Conservation (phyloP, 2,329 filamentous ascomycete species). For the Botrytis aclada region DNA sequence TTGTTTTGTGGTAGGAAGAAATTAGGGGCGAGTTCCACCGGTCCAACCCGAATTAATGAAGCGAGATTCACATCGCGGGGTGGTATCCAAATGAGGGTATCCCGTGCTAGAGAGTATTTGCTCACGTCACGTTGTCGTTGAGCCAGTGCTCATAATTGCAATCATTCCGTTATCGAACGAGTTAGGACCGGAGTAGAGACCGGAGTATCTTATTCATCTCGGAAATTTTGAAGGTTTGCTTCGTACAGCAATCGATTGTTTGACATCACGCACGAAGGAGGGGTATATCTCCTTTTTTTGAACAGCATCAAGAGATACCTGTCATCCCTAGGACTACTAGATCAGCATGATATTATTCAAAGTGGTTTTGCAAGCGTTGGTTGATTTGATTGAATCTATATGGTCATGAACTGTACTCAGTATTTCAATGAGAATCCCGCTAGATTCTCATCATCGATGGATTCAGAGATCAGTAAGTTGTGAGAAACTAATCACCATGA, state of each 20-base stretch:
- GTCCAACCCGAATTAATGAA: not conserved
- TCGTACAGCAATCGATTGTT: not conserved
- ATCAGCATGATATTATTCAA: not conserved
- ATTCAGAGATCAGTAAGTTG: not conserved
- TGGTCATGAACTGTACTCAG: not conserved
- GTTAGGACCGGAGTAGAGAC: not conserved
- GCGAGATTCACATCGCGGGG: constrained; percentile 5
- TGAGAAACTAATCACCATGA: not conserved
- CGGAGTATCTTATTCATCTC: not conserved
- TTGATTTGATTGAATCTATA: not conserved
- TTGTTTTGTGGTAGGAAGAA: not conserved
- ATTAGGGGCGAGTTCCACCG: not conserved
- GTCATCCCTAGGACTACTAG: not conserved
- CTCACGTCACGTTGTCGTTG: constrained; percentile 7
- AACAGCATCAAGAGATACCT: not conserved
- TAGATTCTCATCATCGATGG: not conserved
- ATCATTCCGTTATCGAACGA: not conserved
- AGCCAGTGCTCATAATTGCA: not conserved
- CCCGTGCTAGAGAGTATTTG: not conserved
- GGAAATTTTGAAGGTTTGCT: constrained; percentile 1
- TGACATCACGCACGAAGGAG: not conserved
- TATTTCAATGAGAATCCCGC: not conserved
- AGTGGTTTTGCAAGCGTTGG: not conserved
- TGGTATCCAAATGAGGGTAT: constrained; percentile 2
- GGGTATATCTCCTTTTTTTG: not conserved